Evolutionary conservation across 176 grass and related monocot species (phyloP).

Genomic region (Tuctoria greenei): DNA sequence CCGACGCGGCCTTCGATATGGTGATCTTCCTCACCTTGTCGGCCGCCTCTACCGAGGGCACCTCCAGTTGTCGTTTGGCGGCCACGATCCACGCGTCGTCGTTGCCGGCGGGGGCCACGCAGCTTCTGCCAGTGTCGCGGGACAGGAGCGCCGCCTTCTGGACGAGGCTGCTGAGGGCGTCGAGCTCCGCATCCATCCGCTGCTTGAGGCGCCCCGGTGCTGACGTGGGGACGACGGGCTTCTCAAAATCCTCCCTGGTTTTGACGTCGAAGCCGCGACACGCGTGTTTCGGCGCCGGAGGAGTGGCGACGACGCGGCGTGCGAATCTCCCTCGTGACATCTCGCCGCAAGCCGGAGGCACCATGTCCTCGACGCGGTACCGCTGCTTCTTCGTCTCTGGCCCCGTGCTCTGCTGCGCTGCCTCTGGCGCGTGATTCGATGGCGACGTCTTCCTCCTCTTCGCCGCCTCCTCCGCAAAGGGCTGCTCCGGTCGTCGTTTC

Average conservation of each 20-base stretch:
- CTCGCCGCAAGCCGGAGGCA: background rate
- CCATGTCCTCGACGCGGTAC: background rate
- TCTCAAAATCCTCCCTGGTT: too few relatives aligned
- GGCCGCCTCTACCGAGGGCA: background rate
- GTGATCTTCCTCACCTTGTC: background rate
- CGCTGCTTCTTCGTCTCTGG: background rate
- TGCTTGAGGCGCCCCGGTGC: too few relatives aligned
- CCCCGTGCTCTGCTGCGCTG: background rate
- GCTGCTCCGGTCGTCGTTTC: too few relatives aligned
- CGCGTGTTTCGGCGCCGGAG: background rate
- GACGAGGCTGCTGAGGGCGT: too few relatives aligned
- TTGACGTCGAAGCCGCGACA: too few relatives aligned
- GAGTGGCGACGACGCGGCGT: background rate
- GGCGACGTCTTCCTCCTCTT: too few relatives aligned
- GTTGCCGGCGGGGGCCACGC: background rate
- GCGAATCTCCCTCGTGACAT: background rate
- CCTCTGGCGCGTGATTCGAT: background rate
- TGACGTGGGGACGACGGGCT: too few relatives aligned
- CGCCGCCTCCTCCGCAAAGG: too few relatives aligned
- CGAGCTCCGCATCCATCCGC: background rate
- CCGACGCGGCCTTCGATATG: background rate
- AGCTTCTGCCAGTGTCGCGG: too few relatives aligned
- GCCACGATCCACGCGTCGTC: background rate
- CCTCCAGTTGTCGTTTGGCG: background rate
- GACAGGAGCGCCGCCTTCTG: too few relatives aligned